Conservation (phyloP, 192 early-diverging fungal genomes). For the Backusella tuberculispora region DNA sequence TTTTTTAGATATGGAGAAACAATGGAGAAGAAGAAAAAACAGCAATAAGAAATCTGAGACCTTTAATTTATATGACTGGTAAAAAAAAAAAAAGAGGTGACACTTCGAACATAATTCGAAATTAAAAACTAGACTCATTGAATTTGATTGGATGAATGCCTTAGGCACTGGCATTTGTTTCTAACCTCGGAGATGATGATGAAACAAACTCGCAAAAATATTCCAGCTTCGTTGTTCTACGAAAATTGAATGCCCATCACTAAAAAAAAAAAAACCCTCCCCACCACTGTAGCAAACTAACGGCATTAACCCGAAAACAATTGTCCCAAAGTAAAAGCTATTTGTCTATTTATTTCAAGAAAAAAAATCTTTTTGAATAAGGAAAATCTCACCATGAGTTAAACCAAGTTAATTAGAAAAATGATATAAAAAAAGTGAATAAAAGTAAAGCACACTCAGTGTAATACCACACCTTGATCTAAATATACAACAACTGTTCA, state of each 20-base stretch:
- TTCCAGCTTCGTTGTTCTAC: not conserved
- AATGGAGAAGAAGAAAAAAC: not conserved
- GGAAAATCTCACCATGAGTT: too few relatives aligned
- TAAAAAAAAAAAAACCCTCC: not conserved
- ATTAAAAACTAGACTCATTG: not conserved
- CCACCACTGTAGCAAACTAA: too few relatives aligned
- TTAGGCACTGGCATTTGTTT: conserved; percentile 2
- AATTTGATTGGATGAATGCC: not conserved
- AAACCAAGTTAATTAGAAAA: too few relatives aligned
- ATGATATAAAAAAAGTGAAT: too few relatives aligned
- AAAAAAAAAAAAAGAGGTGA: conserved; percentile 4
- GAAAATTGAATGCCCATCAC: not conserved
- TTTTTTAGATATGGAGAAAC: not conserved
- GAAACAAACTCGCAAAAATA: not conserved
- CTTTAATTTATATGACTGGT: not conserved
- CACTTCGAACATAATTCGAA: conserved; percentile 8
- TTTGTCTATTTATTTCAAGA: too few relatives aligned
- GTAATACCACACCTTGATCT: too few relatives aligned
- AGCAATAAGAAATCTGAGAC: not conserved
- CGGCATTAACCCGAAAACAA: too few relatives aligned
- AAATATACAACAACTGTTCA: too few relatives aligned
- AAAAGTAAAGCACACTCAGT: too few relatives aligned
- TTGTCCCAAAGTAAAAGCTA: too few relatives aligned
- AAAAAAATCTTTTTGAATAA: too few relatives aligned
- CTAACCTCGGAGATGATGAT: conserved; percentile 1